phyloP scores from a whole-genome alignment of 441 rosid species.

The Syzygium malaccense region DNA sequence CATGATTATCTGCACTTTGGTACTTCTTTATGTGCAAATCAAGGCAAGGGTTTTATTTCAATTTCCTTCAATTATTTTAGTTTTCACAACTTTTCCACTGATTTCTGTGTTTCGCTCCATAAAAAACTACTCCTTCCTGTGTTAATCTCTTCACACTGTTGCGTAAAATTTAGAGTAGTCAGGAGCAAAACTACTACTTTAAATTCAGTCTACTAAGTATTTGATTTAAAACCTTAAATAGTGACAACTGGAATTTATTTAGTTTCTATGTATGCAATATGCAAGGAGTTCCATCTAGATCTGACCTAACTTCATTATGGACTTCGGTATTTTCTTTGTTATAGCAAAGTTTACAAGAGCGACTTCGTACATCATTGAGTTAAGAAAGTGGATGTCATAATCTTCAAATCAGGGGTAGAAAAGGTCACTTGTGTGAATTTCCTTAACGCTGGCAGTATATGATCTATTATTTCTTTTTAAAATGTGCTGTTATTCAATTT shows the following conservation, averaged over 20 bases:
- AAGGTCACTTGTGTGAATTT: background rate
- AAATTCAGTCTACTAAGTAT: background rate
- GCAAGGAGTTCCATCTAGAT: background rate
- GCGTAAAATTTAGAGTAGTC: background rate
- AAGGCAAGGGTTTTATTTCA: background rate
- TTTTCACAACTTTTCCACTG: background rate
- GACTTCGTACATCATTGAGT: background rate
- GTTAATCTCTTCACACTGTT: background rate
- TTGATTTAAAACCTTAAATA: background rate
- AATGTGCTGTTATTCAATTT: background rate
- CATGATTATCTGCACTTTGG: background rate
- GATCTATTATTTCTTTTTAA: background rate
- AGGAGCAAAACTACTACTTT: background rate
- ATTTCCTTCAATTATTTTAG: background rate
- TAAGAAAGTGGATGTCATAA: background rate
- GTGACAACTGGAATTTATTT: background rate
- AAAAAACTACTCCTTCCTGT: background rate
- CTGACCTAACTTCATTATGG: background rate
- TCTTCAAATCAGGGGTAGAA: background rate
- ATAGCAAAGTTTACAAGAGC: background rate
- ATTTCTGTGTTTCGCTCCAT: background rate
- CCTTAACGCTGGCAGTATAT: background rate
- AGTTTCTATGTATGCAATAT: background rate
- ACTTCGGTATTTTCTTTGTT: background rate
- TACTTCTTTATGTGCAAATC: background rate